Conservation (phyloP, 192 early-diverging fungal genomes). For the Gigaspora rosea region DNA sequence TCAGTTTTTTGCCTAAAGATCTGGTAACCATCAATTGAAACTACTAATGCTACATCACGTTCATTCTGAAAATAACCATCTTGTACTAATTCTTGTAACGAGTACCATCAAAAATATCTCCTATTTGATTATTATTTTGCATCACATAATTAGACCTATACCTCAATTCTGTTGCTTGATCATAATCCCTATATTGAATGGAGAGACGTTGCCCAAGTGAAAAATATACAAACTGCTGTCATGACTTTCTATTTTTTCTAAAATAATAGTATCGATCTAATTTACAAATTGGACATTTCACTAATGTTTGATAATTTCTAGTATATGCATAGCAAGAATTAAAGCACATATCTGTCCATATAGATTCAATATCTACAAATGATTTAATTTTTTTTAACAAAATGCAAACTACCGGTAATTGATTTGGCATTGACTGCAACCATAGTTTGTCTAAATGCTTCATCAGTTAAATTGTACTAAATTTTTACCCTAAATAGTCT, state of each 20-base stretch:
- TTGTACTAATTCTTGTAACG: not conserved
- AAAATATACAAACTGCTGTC: not conserved
- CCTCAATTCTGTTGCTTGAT: not conserved
- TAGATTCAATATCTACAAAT: not conserved
- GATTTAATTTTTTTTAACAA: not conserved
- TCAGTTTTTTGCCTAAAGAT: conserved; percentile 11
- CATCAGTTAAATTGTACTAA: conserved; percentile 12
- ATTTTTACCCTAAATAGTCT: not conserved
- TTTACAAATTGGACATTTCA: not conserved
- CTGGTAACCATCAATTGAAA: not conserved
- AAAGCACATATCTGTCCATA: conserved; percentile 15
- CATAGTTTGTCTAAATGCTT: conserved; percentile 1
- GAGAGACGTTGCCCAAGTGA: not conserved
- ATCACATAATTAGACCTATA: not conserved
- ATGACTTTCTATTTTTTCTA: not conserved
- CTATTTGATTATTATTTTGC: not conserved
- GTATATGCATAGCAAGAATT: not conserved
- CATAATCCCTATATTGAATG: not conserved
- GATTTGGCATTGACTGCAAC: not conserved
- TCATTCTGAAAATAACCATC: not conserved
- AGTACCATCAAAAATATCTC: conserved; percentile 9
- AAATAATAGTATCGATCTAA: not conserved
- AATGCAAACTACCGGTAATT: not conserved
- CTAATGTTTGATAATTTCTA: not conserved
- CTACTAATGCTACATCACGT: not conserved